phyloP scores from a whole-genome alignment of 805 yeast genomes.

The Yarrowia sp. region DNA sequence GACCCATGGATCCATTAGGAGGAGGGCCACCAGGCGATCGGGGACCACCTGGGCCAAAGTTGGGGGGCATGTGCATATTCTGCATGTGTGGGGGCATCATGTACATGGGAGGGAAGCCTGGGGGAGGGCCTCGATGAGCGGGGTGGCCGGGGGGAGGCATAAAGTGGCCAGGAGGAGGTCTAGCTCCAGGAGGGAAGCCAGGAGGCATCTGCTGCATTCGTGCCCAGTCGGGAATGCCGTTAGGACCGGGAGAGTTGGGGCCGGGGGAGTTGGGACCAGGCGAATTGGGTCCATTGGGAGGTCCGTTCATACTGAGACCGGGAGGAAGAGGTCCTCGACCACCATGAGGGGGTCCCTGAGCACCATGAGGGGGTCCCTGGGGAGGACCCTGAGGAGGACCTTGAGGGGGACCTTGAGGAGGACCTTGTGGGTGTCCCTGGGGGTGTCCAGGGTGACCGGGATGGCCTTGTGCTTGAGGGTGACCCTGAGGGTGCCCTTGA shows the following conservation, averaged over 20 bases:
- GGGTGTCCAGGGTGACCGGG: constrained; percentile 13
- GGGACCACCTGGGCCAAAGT: constrained; percentile 37
- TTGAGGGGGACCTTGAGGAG: constrained; percentile 6
- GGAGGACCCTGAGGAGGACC: constrained; percentile 11
- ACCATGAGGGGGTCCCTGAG: constrained; percentile 31
- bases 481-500: constrained; percentile 2
- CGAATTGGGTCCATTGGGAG: constrained; percentile 8
- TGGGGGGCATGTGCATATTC: constrained; percentile 33
- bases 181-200: constrained; percentile 27
- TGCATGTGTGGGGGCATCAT: constrained; percentile 38
- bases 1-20: constrained; percentile 12
- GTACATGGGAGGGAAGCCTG: constrained; percentile 36
- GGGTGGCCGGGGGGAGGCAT: constrained; percentile 30
- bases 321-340: constrained; percentile 1
- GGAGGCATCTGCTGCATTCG: constrained; percentile 33
- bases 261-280: constrained; percentile 18
- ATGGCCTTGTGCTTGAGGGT: neutral
- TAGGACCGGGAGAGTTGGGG: constrained; percentile 23
- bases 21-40: constrained; percentile 28
- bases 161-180: constrained; percentile 31
- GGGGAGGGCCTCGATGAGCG: constrained; percentile 32
- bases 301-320: constrained; percentile 10
- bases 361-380: constrained; percentile 17
- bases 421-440: constrained; percentile 17
- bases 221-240: constrained; percentile 25